A percentile compares a stretch with the other conserved stretches of the same genome.
These are phyloP conservation scores for Solanum medicagineum DNA, from an alignment of 257 asterid genomes.

Conservation along the genomic window DNA sequence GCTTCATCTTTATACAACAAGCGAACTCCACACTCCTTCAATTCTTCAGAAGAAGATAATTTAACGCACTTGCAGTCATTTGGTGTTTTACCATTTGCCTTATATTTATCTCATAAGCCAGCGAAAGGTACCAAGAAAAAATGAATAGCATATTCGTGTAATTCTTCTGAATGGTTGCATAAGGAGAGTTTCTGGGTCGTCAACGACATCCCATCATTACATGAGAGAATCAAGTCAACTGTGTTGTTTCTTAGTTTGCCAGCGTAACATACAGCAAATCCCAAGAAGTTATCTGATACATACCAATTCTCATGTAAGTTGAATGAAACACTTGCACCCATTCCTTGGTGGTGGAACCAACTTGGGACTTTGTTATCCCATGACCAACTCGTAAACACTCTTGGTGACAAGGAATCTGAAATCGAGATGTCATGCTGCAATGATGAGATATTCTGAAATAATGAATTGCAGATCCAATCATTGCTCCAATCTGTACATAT, in stretches of 20 bases:
- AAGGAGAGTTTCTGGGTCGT: not conserved
- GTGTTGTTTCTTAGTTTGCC: fast-evolving
- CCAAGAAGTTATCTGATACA: not conserved
- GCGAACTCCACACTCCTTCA: not conserved
- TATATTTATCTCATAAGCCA: not conserved
- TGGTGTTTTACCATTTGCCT: not conserved
- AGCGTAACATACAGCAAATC: not conserved
- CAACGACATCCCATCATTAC: not conserved
- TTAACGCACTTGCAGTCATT: not conserved
- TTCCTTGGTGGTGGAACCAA: not conserved
- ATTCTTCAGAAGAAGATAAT: not conserved
- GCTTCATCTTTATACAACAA: not conserved
- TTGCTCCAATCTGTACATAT: no score
- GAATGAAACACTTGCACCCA: not conserved
- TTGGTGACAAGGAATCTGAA: no score
- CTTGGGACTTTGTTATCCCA: no score
- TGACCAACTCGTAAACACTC: no score
- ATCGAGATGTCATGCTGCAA: no score
- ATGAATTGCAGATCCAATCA: no score
- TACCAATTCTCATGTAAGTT: not conserved
- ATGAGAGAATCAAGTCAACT: not conserved
- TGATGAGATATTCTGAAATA: no score
- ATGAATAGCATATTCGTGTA: not conserved
- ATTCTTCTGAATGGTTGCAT: not conserved
- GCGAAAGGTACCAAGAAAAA: not conserved